Evolutionary conservation across 2,329 filamentous ascomycete species (phyloP).

Genomic region (Penicillium sp.): DNA sequence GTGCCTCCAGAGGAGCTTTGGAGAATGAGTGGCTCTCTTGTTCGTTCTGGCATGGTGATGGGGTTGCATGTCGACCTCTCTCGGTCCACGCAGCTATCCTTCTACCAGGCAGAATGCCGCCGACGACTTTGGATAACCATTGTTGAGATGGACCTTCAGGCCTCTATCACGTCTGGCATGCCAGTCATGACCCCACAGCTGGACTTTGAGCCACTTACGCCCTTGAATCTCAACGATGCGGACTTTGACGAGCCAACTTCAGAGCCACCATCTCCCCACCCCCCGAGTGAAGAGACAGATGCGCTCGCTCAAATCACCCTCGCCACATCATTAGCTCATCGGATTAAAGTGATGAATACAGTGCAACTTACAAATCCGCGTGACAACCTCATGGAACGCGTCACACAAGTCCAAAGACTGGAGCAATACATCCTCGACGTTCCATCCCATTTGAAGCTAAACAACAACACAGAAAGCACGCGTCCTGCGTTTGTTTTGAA

Average conservation of each 20-base stretch:
- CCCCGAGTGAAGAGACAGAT: constrained; percentile 28
- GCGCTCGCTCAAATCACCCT: constrained; percentile 16
- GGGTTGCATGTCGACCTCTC: constrained; percentile 47
- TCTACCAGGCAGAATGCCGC: constrained; percentile 39
- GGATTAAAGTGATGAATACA: constrained; percentile 17
- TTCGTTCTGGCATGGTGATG: constrained; percentile 42
- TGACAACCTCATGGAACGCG: constrained; percentile 10
- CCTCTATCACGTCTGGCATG: constrained; percentile 43
- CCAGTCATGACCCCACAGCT: constrained; percentile 42
- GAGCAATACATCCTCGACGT: constrained; percentile 11
- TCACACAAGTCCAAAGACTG: constrained; percentile 11
- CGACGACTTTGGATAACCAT: constrained; percentile 42
- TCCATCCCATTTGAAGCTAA: constrained; percentile 9
- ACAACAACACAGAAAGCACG: not conserved
- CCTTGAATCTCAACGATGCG: constrained; percentile 44
- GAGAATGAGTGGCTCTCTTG: constrained; percentile 46
- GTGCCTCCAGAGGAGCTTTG: constrained; percentile 32
- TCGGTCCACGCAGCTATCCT: constrained; percentile 34
- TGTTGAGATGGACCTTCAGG: constrained; percentile 50
- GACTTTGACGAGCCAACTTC: constrained; percentile 44
- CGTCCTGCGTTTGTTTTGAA: constrained; percentile 13
- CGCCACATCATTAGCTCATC: constrained; percentile 18
- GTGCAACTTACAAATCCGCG: constrained; percentile 7
- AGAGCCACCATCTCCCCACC: constrained; percentile 28
- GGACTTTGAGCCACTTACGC: constrained; percentile 42